Evolutionary conservation across 495 filamentous ascomycete species (phyloP).

Genomic region (Tuber umbilicatum): DNA sequence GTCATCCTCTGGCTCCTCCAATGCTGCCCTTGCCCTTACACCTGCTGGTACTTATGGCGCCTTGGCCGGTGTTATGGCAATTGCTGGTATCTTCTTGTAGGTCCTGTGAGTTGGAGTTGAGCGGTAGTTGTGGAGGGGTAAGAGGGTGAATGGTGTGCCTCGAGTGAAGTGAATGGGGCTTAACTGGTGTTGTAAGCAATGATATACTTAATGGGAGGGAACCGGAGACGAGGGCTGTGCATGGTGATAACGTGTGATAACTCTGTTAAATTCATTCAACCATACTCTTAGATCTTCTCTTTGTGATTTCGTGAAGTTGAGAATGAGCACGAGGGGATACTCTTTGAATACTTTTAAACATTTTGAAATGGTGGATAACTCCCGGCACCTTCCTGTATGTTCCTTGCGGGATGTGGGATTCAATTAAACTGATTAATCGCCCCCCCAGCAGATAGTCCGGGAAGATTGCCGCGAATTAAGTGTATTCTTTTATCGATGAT

Average conservation of each 20-base stretch:
- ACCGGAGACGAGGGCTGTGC: neutral
- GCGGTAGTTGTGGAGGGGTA: neutral
- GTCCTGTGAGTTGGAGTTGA: neutral
- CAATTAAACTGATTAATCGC: neutral
- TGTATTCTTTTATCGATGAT: neutral
- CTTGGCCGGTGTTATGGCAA: slow-evolving; percentile 38
- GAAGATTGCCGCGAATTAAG: neutral
- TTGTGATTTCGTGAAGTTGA: neutral
- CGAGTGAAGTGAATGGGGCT: slow-evolving; percentile 10
- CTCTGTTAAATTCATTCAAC: neutral
- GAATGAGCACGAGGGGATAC: neutral
- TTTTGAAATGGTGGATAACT: neutral
- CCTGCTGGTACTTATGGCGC: slow-evolving; percentile 27
- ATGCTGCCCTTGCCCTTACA: slow-evolving; percentile 22
- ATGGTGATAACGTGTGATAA: neutral
- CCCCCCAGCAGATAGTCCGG: neutral
- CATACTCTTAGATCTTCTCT: neutral
- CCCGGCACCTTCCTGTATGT: neutral
- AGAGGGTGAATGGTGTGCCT: slow-evolving; percentile 15
- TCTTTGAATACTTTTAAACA: neutral
- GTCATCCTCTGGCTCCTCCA: slow-evolving; percentile 20
- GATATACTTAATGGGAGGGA: neutral
- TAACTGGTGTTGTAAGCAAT: slow-evolving; percentile 6
- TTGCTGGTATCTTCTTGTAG: slow-evolving; percentile 41
- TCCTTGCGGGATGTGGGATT: neutral